Percentiles rank a stretch among this genome's conserved stretches.
These are phyloP conservation scores for Podospora fimiseda DNA, from an alignment of 495 filamentous ascomycete genomes.

Conservation along the genomic window DNA sequence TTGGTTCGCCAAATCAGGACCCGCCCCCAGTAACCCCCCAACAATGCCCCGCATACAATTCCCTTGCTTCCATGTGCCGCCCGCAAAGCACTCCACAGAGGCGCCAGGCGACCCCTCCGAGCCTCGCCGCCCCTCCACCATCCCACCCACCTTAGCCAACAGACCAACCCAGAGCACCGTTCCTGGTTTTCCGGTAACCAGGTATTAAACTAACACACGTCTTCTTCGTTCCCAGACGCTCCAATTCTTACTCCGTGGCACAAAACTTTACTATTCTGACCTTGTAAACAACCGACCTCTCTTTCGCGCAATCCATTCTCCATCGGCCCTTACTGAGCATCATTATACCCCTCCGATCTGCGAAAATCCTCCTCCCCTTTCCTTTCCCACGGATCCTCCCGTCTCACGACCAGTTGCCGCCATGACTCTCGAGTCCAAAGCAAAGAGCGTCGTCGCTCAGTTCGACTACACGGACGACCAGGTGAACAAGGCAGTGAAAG, in stretches of 20 bases:
- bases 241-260: constrained; percentile 28
- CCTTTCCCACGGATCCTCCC: constrained; percentile 42
- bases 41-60: background rate
- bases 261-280: constrained; percentile 29
- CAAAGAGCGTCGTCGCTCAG: constrained; percentile 69
- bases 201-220: background rate
- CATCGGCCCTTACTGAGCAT: constrained; percentile 30
- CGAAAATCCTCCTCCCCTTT: constrained; percentile 42
- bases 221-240: constrained; percentile 12
- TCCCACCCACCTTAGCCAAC: background rate
- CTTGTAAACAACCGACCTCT: constrained; percentile 31
- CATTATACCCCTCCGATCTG: constrained; percentile 27
- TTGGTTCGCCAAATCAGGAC: background rate
- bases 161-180: background rate
- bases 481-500: constrained; percentile 69
- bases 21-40: no score
- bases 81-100: background rate
- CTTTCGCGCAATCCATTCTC: constrained; percentile 34
- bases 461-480: constrained; percentile 81
- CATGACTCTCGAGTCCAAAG: constrained; percentile 63
- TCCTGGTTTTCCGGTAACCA: background rate
- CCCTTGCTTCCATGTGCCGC: background rate
- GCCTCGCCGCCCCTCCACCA: background rate
- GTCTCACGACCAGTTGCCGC: constrained; percentile 40
- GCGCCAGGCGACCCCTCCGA: background rate